phyloP scores from a whole-genome alignment of 2,329 filamentous ascomycete species.

The Blastomyces emzantsi region DNA sequence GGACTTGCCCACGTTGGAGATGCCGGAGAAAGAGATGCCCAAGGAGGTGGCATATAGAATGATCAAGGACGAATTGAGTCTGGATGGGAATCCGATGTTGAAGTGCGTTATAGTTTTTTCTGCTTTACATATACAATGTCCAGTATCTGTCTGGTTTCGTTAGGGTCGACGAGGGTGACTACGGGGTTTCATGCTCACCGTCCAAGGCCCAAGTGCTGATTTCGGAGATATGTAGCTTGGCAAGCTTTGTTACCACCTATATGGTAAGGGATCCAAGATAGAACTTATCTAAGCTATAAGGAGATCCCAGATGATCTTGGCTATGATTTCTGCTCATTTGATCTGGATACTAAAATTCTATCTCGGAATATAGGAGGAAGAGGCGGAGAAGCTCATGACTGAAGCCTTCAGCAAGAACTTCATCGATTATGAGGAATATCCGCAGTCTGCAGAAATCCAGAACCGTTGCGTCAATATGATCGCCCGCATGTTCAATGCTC shows the following conservation, averaged over 20 bases:
- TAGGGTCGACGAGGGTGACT: neutral
- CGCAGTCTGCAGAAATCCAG: constrained; percentile 73
- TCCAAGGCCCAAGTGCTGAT: neutral
- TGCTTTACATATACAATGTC: neutral
- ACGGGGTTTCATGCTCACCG: neutral
- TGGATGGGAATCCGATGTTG: constrained; percentile 85
- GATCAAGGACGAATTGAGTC: constrained; percentile 89
- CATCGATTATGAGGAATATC: constrained; percentile 81
- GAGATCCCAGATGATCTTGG: neutral
- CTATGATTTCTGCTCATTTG: neutral
- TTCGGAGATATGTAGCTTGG: constrained; percentile 50
- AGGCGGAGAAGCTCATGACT: constrained; percentile 91
- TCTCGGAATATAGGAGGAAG: constrained; percentile 60
- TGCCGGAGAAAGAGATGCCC: constrained; percentile 87
- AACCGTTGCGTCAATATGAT: constrained; percentile 92
- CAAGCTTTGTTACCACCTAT: constrained; percentile 91
- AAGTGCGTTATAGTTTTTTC: constrained; percentile 28
- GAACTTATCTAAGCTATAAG: neutral
- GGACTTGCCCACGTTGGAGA: constrained; percentile 73
- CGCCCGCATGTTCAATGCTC: constrained; percentile 77
- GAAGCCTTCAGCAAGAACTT: constrained; percentile 94
- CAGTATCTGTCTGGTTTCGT: neutral
- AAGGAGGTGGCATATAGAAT: constrained; percentile 87
- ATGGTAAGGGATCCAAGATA: constrained; percentile 55
- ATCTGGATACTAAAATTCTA: neutral